Conservation (phyloP, 768 basidiomycete species). For the Boletales sp. region DNA sequence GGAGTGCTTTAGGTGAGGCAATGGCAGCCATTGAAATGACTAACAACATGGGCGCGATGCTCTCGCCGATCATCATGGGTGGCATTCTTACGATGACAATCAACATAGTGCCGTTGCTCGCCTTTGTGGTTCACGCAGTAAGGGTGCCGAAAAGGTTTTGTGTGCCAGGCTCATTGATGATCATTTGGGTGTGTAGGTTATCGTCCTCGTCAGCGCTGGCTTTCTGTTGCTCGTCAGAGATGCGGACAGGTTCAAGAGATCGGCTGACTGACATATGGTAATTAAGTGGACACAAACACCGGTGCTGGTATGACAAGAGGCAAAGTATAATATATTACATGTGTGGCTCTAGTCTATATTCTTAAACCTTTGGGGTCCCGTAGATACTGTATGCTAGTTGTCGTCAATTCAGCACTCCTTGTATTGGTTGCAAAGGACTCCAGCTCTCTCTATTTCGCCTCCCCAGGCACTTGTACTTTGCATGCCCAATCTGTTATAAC, state of each 20-base stretch:
- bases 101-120: conserved; percentile 13
- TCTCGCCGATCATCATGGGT: conserved; percentile 31
- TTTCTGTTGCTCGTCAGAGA: conserved; percentile 25
- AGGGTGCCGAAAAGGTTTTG: not conserved
- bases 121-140: conserved; percentile 25
- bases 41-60: conserved; percentile 8
- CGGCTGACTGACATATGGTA: too few species aligned
- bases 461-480: too few species aligned
- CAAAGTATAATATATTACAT: too few species aligned
- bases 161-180: not conserved
- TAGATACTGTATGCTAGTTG: too few species aligned
- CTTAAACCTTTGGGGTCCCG: too few species aligned
- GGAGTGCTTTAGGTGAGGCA: conserved; percentile 20
- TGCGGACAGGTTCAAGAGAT: conserved; percentile 7
- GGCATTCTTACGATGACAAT: conserved; percentile 25
- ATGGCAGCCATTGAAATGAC: conserved; percentile 29
- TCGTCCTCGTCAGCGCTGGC: conserved; percentile 7
- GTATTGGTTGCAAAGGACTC: too few species aligned
- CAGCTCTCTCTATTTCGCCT: too few species aligned
- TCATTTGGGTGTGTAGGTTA: conserved; percentile 6
- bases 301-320: too few species aligned
- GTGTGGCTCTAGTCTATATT: too few species aligned
- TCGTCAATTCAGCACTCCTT: too few species aligned
- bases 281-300: too few species aligned
- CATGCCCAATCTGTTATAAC: too few species aligned